Evolutionary conservation across 2,329 filamentous ascomycete species (phyloP).

Genomic region (Penicillium sp.): DNA sequence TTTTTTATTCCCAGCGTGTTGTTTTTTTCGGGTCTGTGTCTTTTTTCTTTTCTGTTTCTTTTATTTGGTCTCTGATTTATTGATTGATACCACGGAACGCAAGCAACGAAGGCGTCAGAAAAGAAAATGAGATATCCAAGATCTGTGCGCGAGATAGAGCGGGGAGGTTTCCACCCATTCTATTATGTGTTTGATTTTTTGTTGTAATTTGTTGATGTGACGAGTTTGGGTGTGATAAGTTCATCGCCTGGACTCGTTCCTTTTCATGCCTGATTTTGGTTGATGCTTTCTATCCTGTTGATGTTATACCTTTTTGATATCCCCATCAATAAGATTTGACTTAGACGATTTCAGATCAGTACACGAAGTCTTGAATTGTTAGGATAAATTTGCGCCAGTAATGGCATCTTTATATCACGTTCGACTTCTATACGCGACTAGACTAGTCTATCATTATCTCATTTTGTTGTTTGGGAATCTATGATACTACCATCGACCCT

Average conservation of each 20-base stretch:
- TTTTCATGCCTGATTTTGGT: slow-evolving; percentile 10
- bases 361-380: neutral
- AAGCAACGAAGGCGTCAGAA: slow-evolving; percentile 31
- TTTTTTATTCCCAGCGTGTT: slow-evolving; percentile 39
- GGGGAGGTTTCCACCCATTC: slow-evolving; percentile 1
- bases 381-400: too few relatives aligned
- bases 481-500: too few relatives aligned
- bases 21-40: slow-evolving; percentile 20
- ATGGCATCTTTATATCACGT: too few relatives aligned
- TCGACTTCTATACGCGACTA: too few relatives aligned
- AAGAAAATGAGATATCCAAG: slow-evolving; percentile 32
- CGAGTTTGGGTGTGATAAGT: neutral
- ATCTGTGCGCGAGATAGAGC: slow-evolving; percentile 25
- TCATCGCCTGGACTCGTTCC: neutral
- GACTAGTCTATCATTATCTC: too few relatives aligned
- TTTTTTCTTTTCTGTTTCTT: slow-evolving; percentile 15
- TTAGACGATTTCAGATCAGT: slow-evolving; percentile 1
- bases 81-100: slow-evolving; percentile 32
- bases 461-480: too few relatives aligned
- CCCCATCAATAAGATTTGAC: slow-evolving; percentile 27
- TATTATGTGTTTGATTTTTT: slow-evolving; percentile 8
- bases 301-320: slow-evolving; percentile 25
- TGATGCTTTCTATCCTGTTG: slow-evolving; percentile 8
- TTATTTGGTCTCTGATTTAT: slow-evolving; percentile 11
- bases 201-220: slow-evolving; percentile 1